Evolutionary conservation across 2,329 filamentous ascomycete species (phyloP).

Genomic region (Venturia effusa): DNA sequence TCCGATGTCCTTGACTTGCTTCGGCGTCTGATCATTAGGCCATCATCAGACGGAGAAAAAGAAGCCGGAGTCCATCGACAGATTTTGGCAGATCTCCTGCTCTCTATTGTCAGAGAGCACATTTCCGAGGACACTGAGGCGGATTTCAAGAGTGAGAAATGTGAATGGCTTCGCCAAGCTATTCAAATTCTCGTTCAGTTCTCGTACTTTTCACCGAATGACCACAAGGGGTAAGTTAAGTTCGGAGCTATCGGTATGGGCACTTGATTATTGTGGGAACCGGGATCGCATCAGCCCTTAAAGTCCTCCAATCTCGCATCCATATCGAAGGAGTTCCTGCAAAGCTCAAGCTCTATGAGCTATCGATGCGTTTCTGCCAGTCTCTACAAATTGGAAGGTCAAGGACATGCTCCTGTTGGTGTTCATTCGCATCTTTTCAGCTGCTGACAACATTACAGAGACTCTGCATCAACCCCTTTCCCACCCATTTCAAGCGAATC

Average conservation of each 20-base stretch:
- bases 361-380: neutral
- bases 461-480: slow-evolving; percentile 19
- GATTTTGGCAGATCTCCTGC: slow-evolving; percentile 40
- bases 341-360: neutral
- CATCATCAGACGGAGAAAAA: slow-evolving; percentile 34
- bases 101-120: slow-evolving; percentile 37
- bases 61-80: slow-evolving; percentile 36
- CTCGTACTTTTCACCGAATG: slow-evolving; percentile 37
- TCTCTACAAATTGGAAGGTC: neutral
- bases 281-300: neutral
- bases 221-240: neutral
- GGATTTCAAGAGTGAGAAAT: slow-evolving; percentile 24
- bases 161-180: slow-evolving; percentile 32
- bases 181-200: slow-evolving; percentile 37
- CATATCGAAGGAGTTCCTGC: neutral
- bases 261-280: neutral
- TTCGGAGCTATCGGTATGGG: neutral
- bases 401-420: neutral
- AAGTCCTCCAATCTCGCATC: neutral
- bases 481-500: slow-evolving; percentile 36
- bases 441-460: neutral
- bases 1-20: slow-evolving; percentile 45
- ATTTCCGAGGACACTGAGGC: slow-evolving; percentile 20
- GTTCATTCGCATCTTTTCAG: neutral
- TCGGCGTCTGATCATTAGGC: slow-evolving; percentile 34